Evolutionary conservation across 2,329 filamentous ascomycete genomes (phyloP).

Genomic region (Mycosphaerella sp.): DNA sequence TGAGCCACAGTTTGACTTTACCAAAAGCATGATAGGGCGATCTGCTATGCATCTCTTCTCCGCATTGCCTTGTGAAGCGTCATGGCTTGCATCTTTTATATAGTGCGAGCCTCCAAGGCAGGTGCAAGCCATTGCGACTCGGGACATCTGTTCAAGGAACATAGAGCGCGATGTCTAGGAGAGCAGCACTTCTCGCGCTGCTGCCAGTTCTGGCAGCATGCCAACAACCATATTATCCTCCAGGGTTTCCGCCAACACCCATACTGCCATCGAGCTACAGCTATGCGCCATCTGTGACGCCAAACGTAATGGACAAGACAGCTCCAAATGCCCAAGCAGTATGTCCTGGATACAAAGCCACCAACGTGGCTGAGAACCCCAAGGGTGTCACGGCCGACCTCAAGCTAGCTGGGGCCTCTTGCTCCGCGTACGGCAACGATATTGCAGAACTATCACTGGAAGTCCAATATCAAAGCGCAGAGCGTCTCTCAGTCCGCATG

Average conservation of each 20-base stretch:
- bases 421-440: slow-evolving; percentile 31
- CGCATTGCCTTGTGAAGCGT: background rate
- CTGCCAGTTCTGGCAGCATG: slow-evolving; percentile 12
- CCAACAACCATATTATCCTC: slow-evolving; percentile 28
- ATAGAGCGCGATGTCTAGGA: background rate
- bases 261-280: slow-evolving; percentile 22
- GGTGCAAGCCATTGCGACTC: background rate
- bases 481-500: slow-evolving; percentile 28
- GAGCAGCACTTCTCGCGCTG: background rate
- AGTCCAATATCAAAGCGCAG: slow-evolving; percentile 27
- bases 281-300: slow-evolving; percentile 27
- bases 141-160: background rate
- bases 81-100: background rate
- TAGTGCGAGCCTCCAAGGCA: background rate
- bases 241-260: slow-evolving; percentile 27
- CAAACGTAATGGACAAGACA: slow-evolving; percentile 24
- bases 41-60: background rate
- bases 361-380: slow-evolving; percentile 18
- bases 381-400: slow-evolving; percentile 27
- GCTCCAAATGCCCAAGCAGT: slow-evolving; percentile 25
- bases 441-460: slow-evolving; percentile 23
- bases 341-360: slow-evolving; percentile 30
- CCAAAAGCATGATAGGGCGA: background rate
- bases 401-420: slow-evolving; percentile 24
- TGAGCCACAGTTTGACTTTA: background rate